Base-by-base conservation (phyloP, 1,284 basidiomycete genomes). In the Rugosomyces carneus region DNA sequence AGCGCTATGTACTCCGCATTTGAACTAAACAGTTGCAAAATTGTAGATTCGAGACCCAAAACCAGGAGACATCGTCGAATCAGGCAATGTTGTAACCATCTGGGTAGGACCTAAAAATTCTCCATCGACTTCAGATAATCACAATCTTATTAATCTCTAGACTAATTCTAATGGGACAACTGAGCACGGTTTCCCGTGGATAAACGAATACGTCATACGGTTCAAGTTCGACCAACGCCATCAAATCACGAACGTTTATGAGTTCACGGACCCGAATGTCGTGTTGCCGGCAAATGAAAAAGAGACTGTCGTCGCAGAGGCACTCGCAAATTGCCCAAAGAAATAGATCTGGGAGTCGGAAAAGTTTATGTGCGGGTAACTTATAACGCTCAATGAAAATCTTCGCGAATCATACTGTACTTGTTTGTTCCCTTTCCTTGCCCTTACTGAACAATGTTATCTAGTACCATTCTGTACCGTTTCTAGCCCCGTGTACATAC, bases 101-200 rank as follows among this genome's bases (percentile, higher is more conserved):
- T 45, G 44, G 44, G 44, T 45, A 26, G 38, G 13, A 16, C 3
- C 8, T 5, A 5, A 2, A 15, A 5, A 34, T 3, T 11, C n/a
- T n/a, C 9, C 2, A 9, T 29, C 5, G 3, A 2, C 10, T 13
- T 10, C 3, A 9, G 10, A 13, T 16, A 15, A 3, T 3, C 15
- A 34, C 3, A 34, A 16, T 4, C 31, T n/a, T 15, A 11, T 34
- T 15, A 16, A 34, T n/a, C 15, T 19, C n/a, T 31, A 49, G 47
- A 49, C 47, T 13, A 49, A 41, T 16, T 40, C 47, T 2, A 45
- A 40, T 18, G 44, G 44, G 18, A 40, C 37, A 16, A 40, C 44
- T 23, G 47, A 42, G n/a, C 43, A 45, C 19, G 47, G 47, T 7
- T 49, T 49, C 27, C 43, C 47, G 9, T 45, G 34, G 38, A 35